phyloP scores from a whole-genome alignment of 805 yeast species.

The Grigorovia humatica region DNA sequence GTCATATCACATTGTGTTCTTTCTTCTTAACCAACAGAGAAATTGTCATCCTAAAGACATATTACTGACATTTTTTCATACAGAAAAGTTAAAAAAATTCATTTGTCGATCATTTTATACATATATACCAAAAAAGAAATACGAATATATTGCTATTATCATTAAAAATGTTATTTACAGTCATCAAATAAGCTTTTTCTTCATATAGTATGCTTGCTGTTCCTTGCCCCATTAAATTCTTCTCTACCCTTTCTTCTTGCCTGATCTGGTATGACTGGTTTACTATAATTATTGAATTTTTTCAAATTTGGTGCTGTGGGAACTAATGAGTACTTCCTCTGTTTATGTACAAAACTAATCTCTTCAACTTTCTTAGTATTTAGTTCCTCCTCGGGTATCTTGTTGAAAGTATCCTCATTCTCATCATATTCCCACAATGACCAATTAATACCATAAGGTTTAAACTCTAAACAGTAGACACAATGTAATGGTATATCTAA shows the following conservation, averaged over 20 bases:
- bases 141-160: too few species aligned
- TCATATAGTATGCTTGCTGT: background rate
- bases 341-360: slow-evolving; percentile 59
- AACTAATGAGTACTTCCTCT: slow-evolving; percentile 60
- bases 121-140: too few species aligned
- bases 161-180: too few species aligned
- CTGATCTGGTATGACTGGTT: slow-evolving; percentile 8
- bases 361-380: slow-evolving; percentile 48
- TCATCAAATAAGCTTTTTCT: background rate
- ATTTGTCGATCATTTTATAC: too few species aligned
- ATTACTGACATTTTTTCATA: too few species aligned
- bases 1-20: too few species aligned
- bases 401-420: slow-evolving; percentile 60
- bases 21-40: too few species aligned
- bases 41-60: too few species aligned
- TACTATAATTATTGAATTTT: slow-evolving; percentile 5
- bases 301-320: slow-evolving; percentile 53
- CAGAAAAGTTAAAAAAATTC: too few species aligned
- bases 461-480: slow-evolving; percentile 79
- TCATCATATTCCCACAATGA: slow-evolving; percentile 82
- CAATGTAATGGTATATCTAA: slow-evolving; percentile 91
- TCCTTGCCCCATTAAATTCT: slow-evolving; percentile 1
- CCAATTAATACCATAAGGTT: slow-evolving; percentile 95
- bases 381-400: slow-evolving; percentile 39
- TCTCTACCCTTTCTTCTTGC: slow-evolving; percentile 9